A percentile compares a stretch with the other conserved stretches of the same genome.
These are phyloP conservation scores for Maudiozyma turicensis DNA, from an alignment of 805 yeast genomes.

Conservation along the genomic window DNA sequence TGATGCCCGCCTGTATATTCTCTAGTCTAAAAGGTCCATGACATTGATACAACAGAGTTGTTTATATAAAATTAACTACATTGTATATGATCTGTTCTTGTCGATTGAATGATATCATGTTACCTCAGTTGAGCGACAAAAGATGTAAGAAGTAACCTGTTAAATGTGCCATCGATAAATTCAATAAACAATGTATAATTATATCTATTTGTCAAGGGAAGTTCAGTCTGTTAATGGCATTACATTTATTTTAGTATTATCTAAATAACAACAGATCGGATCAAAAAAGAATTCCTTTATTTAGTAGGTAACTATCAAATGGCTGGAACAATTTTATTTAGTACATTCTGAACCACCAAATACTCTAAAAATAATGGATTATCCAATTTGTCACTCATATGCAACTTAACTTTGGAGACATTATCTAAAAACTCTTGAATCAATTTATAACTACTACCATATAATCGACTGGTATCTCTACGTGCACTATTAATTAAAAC, in stretches of 20 bases:
- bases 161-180: no score
- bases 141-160: no score
- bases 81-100: no score
- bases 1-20: no score
- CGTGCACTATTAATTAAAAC: constrained; percentile 34
- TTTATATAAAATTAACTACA: no score
- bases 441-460: constrained; percentile 23
- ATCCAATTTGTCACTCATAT: constrained; percentile 11
- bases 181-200: no score
- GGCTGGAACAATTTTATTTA: constrained; percentile 40
- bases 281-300: not conserved
- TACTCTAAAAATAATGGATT: constrained; percentile 29
- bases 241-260: no score
- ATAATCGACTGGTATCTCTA: constrained; percentile 24
- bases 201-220: no score
- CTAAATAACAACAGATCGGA: not conserved
- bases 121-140: no score
- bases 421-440: constrained; percentile 19
- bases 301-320: constrained; percentile 3
- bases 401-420: constrained; percentile 12
- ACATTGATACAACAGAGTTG: no score
- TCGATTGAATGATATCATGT: no score
- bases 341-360: constrained; percentile 42
- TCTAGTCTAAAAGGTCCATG: no score
- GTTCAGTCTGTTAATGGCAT: not conserved